Evolutionary conservation across 371 early-diverging fungal species (phyloP).

Genomic region (Zychaea mexicana): DNA sequence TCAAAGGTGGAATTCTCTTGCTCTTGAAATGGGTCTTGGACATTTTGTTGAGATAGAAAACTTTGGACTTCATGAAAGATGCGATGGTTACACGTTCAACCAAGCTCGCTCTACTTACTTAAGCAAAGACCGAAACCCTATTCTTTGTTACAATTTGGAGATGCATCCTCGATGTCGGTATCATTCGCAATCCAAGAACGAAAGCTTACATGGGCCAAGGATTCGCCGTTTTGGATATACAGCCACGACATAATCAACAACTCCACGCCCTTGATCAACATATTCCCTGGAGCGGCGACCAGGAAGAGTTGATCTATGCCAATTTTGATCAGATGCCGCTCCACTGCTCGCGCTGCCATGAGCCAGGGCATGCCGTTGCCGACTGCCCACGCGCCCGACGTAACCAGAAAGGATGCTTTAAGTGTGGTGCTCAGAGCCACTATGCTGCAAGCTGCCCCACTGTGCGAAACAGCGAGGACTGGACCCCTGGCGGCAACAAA

Average conservation of each 20-base stretch:
- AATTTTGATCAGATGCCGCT: background rate
- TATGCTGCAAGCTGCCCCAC: background rate
- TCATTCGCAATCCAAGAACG: background rate
- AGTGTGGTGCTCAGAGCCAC: background rate
- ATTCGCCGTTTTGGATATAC: background rate
- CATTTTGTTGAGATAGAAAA: no score
- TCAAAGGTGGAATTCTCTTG: no score
- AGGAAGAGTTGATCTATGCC: background rate
- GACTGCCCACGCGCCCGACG: background rate
- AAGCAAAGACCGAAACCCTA: no score
- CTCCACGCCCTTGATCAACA: background rate
- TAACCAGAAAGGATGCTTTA: background rate
- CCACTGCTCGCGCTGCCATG: background rate
- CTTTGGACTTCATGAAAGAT: no score
- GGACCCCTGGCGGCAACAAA: background rate
- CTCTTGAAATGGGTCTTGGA: no score
- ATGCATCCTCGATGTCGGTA: background rate
- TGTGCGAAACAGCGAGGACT: background rate
- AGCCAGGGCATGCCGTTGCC: background rate
- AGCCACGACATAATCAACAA: background rate
- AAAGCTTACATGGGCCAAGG: background rate
- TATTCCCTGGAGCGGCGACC: background rate
- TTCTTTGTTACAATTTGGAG: no score
- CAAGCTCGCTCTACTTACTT: no score
- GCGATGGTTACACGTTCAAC: no score